Percentiles rank a stretch among this genome's conserved stretches.
These are phyloP conservation scores for Cadophora sp. DNA, from an alignment of 2,329 filamentous ascomycete species.

Conservation along the genomic window DNA sequence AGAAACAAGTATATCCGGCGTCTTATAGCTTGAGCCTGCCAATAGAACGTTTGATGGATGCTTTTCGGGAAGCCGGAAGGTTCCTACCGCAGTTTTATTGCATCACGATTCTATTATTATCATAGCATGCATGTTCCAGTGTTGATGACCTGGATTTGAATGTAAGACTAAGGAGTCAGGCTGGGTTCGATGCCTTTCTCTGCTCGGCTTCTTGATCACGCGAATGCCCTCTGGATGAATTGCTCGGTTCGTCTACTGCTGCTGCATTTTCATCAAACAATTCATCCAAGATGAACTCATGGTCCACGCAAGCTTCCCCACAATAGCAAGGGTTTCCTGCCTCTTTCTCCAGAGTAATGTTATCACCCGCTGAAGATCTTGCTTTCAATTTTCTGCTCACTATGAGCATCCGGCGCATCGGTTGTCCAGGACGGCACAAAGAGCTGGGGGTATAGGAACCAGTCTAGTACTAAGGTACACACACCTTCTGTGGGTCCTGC, in stretches of 20 bases:
- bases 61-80: constrained; percentile 3
- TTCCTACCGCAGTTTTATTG: constrained; percentile 4
- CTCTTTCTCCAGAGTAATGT: neutral
- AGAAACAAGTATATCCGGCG: neutral
- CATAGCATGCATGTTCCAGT: neutral
- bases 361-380: neutral
- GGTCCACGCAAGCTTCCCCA: neutral
- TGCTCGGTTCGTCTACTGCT: neutral
- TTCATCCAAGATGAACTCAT: neutral
- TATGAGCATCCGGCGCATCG: neutral
- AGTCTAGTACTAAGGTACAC: neutral
- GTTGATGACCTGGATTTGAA: neutral
- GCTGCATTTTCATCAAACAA: neutral
- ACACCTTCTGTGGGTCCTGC: neutral
- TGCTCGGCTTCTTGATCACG: neutral
- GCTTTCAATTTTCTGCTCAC: neutral
- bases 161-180: neutral
- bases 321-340: neutral
- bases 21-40: neutral
- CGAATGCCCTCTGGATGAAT: neutral
- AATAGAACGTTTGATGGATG: neutral
- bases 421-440: neutral
- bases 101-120: neutral
- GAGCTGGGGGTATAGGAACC: neutral
- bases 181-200: neutral